Conservation (phyloP, 108 stramenopile species). For the Phaeodactylum tricornutum region DNA sequence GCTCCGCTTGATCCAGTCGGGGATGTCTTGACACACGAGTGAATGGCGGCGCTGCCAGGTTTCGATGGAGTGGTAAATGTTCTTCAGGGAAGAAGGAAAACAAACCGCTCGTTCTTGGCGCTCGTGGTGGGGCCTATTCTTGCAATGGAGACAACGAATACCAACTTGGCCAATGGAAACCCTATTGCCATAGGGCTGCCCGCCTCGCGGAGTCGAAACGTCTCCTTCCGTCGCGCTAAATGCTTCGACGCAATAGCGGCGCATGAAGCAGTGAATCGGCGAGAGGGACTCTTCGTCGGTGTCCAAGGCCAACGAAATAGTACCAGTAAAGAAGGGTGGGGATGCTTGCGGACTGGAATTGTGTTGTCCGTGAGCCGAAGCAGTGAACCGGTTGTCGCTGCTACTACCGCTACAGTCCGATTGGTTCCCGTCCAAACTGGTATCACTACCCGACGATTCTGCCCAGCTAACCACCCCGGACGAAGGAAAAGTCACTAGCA, state of each 20-base stretch:
- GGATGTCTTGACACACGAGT: slow-evolving; percentile 29
- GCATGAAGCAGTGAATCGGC: slow-evolving; percentile 73
- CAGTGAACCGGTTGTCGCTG: no score
- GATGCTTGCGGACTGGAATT: no score
- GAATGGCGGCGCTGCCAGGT: slow-evolving; percentile 52
- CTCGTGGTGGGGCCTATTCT: slow-evolving; percentile 8
- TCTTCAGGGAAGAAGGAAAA: slow-evolving; percentile 29
- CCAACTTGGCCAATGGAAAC: slow-evolving; percentile 30
- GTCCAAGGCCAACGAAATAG: slow-evolving; percentile 33
- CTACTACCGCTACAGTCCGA: no score
- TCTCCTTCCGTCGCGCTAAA: slow-evolving; percentile 57
- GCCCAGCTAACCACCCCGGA: no score
- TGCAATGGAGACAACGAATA: slow-evolving; percentile 47
- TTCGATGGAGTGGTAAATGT: slow-evolving; percentile 52
- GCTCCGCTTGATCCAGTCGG: slow-evolving; percentile 24
- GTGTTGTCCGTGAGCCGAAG: no score
- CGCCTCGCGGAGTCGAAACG: slow-evolving; percentile 55
- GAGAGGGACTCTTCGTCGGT: slow-evolving; percentile 60
- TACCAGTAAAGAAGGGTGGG: slow-evolving; percentile 10
- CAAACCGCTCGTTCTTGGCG: slow-evolving; percentile 32
- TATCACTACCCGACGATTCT: no score
- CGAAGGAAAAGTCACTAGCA: no score
- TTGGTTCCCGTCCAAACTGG: no score
- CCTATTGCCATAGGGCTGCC: slow-evolving; percentile 36
- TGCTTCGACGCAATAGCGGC: slow-evolving; percentile 60